Percentiles rank a stretch among this genome's conserved stretches.
Evolutionary conservation across 257 asterid genomes (phyloP).

Genomic region (Solanum corneliomulleri): DNA sequence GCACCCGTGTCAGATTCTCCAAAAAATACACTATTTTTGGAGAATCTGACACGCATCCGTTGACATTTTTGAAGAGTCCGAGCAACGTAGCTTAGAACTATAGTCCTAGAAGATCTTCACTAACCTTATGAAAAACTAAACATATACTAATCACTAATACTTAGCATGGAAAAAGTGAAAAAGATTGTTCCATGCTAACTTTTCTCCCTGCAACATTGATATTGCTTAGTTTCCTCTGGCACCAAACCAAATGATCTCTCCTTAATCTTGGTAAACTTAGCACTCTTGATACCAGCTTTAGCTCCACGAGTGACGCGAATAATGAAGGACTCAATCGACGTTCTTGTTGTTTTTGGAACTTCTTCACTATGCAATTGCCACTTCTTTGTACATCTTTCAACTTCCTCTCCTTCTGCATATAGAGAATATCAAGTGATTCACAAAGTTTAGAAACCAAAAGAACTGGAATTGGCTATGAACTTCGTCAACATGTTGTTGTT

Average conservation of each 20-base stretch:
- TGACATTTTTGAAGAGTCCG: not conserved
- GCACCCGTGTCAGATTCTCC: not conserved
- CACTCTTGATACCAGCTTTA: slow-evolving; percentile 50
- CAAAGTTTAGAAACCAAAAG: not conserved
- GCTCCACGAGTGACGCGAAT: slow-evolving; percentile 44
- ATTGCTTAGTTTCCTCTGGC: slow-evolving; percentile 46
- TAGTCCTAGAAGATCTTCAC: not conserved
- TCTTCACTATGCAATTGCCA: slow-evolving; percentile 65
- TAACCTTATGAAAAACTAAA: not conserved
- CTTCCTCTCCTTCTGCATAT: slow-evolving; percentile 62
- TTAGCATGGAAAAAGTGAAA: slow-evolving; percentile 76
- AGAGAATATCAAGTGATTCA: not conserved
- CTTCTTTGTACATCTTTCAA: slow-evolving; percentile 43
- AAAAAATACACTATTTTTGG: not conserved
- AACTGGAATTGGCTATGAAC: not conserved
- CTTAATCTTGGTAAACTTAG: slow-evolving; percentile 45
- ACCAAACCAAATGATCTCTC: slow-evolving; percentile 54
- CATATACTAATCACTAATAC: not conserved
- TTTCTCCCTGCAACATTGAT: slow-evolving; percentile 42
- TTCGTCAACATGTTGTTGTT: not conserved
- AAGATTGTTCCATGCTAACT: slow-evolving; percentile 48
- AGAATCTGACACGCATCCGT: not conserved
- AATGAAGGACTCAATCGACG: slow-evolving; percentile 7
- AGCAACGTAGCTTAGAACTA: not conserved
- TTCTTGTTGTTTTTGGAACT: slow-evolving; percentile 32